Conservation (phyloP, 2,329 filamentous ascomycete genomes). For the Leptosphaerulina australis region DNA sequence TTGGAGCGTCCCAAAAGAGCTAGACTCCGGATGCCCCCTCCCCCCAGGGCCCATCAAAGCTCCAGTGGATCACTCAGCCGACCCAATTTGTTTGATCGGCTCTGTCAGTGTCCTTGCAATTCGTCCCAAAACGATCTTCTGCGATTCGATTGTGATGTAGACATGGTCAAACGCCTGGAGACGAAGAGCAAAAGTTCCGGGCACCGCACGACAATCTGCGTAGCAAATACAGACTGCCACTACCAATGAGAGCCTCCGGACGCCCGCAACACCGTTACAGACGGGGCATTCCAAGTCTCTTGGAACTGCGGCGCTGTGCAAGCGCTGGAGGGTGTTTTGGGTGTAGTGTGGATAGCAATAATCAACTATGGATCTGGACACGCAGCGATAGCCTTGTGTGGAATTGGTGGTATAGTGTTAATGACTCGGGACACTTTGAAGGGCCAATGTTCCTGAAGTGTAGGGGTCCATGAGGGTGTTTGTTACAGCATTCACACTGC, state of each 20-base stretch:
- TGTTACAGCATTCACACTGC: not conserved
- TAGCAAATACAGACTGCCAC: not conserved
- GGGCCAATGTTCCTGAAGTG: too few species aligned
- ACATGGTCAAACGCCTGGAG: conserved; percentile 7
- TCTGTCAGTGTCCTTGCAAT: conserved; percentile 6
- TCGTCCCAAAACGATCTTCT: not conserved
- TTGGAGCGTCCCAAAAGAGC: not conserved
- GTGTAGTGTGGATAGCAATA: not conserved
- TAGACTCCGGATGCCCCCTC: conserved; percentile 3
- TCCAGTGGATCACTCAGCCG: not conserved
- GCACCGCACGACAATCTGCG: not conserved
- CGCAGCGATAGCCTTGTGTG: conserved; percentile 1
- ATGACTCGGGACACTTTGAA: not conserved
- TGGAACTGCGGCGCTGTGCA: not conserved
- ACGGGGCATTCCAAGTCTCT: conserved; percentile 3
- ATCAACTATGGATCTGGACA: not conserved
- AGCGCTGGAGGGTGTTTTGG: not conserved
- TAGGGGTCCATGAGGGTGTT: not conserved
- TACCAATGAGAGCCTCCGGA: conserved; percentile 1
- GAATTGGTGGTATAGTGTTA: not conserved
- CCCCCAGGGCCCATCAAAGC: not conserved
- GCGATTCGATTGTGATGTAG: not conserved
- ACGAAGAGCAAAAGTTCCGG: not conserved
- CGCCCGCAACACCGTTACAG: conserved; percentile 7
- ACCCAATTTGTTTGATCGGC: conserved; percentile 5